Evolutionary conservation across 23 red algal species (phyloP), one percentile per base, ranked within the genome.

Genomic region (Gracilariopsis chorda): DNA sequence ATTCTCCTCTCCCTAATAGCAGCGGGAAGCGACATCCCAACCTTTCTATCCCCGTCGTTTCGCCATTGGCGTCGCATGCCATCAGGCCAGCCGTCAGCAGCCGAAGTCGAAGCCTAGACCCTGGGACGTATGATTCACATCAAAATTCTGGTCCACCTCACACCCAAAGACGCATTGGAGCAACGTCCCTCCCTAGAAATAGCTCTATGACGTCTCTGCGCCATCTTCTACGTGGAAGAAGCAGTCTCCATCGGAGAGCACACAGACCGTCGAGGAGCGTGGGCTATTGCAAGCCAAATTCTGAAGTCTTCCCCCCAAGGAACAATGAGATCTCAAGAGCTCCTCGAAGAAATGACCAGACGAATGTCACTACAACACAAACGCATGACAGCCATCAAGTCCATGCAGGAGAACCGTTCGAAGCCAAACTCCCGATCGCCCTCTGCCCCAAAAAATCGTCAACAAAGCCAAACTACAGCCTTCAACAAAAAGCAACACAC

Each of bases 41-140:
- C 53, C 4, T 58, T 58, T 19, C 53, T 58, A 25, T 25, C 53
- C n/a, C 53, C n/a, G 53, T 58, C 53, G n/a, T 58, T 58, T 25
- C 53, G 53, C 53, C 14, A 58, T 19, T 58, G 53, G 53, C 53
- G 6, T 25, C 53, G 53, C 53, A 58, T 25, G n/a, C 3, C 53
- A 19, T 25, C 53, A 19, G 53, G 53, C 53, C 53, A 58, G 28
- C 53, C 53, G 6, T 25, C 28, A 9, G 53, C n/a, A 58, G 53
- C 53, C 53, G 53, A 58, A 25, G 28, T 58, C n/a, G 48, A 81
- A 81, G 77, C 77, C 1, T 27, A 35, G 13, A 35, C 48, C 28
- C 51, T 81, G 10, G 77, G 32, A 24, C 28, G 77, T n/a, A 56
- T 57, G 46, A 59, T 56, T 25, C 77, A 81, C 39, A n/a, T 81